phyloP scores from a whole-genome alignment of 2,329 filamentous ascomycete genomes.

The Verticillium zaregamsianum region DNA sequence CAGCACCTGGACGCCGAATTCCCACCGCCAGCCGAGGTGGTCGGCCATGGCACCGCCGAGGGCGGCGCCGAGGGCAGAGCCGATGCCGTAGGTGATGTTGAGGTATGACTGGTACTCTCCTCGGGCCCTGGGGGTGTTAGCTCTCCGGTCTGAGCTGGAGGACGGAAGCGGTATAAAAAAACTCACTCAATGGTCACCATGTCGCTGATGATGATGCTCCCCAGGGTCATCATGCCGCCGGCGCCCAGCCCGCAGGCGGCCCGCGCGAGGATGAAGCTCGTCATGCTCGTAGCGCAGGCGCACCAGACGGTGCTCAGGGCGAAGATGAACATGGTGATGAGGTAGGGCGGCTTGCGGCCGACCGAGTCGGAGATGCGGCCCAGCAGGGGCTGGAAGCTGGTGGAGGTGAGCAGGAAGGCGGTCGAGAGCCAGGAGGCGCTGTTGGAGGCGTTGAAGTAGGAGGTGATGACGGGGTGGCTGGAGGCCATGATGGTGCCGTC shows the following conservation, averaged over 20 bases:
- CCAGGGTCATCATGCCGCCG: conserved; percentile 66
- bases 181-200: conserved; percentile 67
- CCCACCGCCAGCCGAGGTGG: conserved; percentile 68
- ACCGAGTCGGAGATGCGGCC: conserved; percentile 71
- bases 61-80: conserved; percentile 58
- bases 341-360: conserved; percentile 63
- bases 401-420: conserved; percentile 72
- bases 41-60: conserved; percentile 68
- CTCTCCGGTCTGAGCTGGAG: neutral
- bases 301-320: conserved; percentile 64
- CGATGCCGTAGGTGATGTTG: conserved; percentile 60
- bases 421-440: conserved; percentile 80
- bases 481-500: conserved; percentile 81
- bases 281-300: conserved; percentile 60
- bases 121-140: conserved; percentile 32
- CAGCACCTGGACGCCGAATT: conserved; percentile 60
- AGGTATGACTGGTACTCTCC: conserved; percentile 70
- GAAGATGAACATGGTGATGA: conserved; percentile 61
- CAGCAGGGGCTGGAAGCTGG: conserved; percentile 70
- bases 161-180: neutral
- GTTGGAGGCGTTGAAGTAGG: conserved; percentile 73
- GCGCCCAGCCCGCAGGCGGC: conserved; percentile 70
- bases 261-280: conserved; percentile 66
- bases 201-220: conserved; percentile 68
- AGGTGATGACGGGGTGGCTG: conserved; percentile 76